Percentiles rank a stretch among this genome's conserved stretches.
Conservation (phyloP, 2,329 filamentous ascomycete species). For the Salinomyces thailandicus region DNA sequence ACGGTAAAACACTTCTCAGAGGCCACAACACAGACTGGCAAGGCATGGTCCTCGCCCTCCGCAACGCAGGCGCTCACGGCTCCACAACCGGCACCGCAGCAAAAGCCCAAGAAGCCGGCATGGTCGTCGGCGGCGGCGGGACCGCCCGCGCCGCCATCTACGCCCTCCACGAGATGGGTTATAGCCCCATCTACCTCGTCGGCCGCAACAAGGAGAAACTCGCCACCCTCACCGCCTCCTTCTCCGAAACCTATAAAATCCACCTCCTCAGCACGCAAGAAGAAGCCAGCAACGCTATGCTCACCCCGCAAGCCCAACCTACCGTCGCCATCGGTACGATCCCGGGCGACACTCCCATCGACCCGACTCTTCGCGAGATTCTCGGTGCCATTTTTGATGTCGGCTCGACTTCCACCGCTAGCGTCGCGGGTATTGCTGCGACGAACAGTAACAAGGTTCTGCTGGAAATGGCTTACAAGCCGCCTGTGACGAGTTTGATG, state of each 20-base stretch:
- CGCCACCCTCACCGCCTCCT: constrained; percentile 55
- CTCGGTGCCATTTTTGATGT: constrained; percentile 45
- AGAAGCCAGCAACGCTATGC: constrained; percentile 35
- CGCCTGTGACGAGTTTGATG: constrained; percentile 73
- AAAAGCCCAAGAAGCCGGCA: constrained; percentile 44
- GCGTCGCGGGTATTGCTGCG: constrained; percentile 23
- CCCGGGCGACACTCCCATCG: constrained; percentile 76
- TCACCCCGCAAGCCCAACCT: constrained; percentile 42
- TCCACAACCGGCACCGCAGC: constrained; percentile 13
- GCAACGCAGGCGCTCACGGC: constrained; percentile 51
- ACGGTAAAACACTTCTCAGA: constrained; percentile 42
- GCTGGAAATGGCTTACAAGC: constrained; percentile 95
- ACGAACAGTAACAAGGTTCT: constrained; percentile 48
- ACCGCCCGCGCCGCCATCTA: constrained; percentile 88
- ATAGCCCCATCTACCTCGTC: constrained; percentile 75
- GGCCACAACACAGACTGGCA: constrained; percentile 95
- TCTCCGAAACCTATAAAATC: constrained; percentile 64
- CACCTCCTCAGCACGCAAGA: constrained; percentile 47
- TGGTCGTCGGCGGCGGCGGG: constrained; percentile 85
- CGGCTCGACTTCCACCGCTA: constrained; percentile 33
- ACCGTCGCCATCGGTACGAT: constrained; percentile 80
- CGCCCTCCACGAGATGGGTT: constrained; percentile 72
- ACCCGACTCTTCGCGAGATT: constrained; percentile 55
- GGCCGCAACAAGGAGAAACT: constrained; percentile 66
- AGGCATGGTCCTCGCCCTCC: constrained; percentile 76